phyloP scores from a whole-genome alignment of 2,329 filamentous ascomycete genomes.

The Purpureocillium takamizusanense region DNA sequence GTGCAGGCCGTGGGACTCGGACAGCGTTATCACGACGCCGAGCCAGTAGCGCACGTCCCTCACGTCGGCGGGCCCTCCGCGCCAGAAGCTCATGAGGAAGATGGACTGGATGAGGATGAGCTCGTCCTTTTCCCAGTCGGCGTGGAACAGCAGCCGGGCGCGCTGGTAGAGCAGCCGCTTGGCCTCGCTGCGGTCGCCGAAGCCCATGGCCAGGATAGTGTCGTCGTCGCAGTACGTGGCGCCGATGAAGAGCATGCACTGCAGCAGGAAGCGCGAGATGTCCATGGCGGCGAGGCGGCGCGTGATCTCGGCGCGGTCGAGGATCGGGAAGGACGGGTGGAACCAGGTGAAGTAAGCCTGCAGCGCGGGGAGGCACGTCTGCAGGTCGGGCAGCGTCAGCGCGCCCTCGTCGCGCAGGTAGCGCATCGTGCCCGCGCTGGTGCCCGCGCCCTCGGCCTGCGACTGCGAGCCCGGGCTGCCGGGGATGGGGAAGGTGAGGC shows the following conservation, averaged over 20 bases:
- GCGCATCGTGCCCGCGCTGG: constrained; percentile 36
- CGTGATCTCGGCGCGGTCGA: constrained; percentile 36
- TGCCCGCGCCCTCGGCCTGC: constrained; percentile 19
- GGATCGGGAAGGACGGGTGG: constrained; percentile 45
- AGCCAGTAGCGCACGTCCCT: constrained; percentile 41
- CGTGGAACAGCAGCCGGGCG: constrained; percentile 42
- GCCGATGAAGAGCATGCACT: constrained; percentile 45
- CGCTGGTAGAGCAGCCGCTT: constrained; percentile 40
- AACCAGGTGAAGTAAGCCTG: constrained; percentile 47
- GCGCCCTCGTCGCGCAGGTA: constrained; percentile 35
- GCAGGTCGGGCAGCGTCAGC: constrained; percentile 34
- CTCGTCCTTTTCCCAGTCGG: constrained; percentile 42
- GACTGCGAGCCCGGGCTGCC: constrained; percentile 14
- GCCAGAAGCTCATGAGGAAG: constrained; percentile 48
- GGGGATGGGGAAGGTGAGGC: constrained; percentile 20
- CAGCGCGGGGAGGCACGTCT: constrained; percentile 32
- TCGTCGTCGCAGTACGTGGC: constrained; percentile 41
- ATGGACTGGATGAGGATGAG: constrained; percentile 39
- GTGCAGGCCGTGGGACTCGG: constrained; percentile 39
- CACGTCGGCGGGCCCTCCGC: constrained; percentile 37
- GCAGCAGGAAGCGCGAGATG: constrained; percentile 39
- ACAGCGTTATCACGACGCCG: constrained; percentile 39
- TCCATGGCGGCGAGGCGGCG: constrained; percentile 26
- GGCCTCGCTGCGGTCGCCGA: constrained; percentile 37
- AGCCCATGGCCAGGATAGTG: constrained; percentile 33